Percentiles rank a stretch among this genome's conserved stretches.
These are phyloP conservation scores for Setaria italica DNA, from an alignment of 202 grass and related monocot genomes.

Conservation along the genomic window DNA sequence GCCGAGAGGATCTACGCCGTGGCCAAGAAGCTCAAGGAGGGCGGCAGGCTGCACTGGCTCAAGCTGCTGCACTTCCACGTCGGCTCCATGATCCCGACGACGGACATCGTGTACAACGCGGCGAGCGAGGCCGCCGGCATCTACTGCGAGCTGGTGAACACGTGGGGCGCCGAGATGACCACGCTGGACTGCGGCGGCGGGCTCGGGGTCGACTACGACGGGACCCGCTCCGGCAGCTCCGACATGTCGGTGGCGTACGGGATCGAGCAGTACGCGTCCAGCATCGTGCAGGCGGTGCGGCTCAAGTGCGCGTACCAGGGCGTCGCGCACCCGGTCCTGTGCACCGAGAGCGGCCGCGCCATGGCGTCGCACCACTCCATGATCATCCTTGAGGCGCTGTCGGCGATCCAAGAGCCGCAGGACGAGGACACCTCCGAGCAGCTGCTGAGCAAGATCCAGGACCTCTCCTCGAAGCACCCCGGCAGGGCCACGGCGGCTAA, in stretches of 20 bases:
- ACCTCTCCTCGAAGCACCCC: neutral
- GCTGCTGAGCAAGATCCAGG: slow-evolving; percentile 14
- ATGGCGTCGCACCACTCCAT: slow-evolving; percentile 51
- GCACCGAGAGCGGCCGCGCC: slow-evolving; percentile 50
- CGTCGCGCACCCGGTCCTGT: slow-evolving; percentile 38
- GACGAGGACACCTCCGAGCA: neutral
- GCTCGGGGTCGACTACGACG: slow-evolving; percentile 52
- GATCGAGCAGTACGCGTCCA: slow-evolving; percentile 47
- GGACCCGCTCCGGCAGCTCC: slow-evolving; percentile 35
- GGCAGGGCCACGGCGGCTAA: neutral
- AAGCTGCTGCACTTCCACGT: slow-evolving; percentile 54
- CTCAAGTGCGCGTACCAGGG: slow-evolving; percentile 1
- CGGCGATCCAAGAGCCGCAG: slow-evolving; percentile 34
- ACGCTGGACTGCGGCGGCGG: slow-evolving; percentile 56
- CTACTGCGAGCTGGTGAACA: slow-evolving; percentile 44
- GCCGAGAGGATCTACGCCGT: slow-evolving; percentile 38
- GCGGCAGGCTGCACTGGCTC: slow-evolving; percentile 37
- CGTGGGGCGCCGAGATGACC: slow-evolving; percentile 30
- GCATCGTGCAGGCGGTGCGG: slow-evolving; percentile 43
- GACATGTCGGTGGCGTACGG: slow-evolving; percentile 60
- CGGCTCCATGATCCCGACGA: slow-evolving; percentile 56
- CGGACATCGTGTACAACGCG: neutral
- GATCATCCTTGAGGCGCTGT: slow-evolving; percentile 53
- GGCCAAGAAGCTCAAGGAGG: slow-evolving; percentile 10
- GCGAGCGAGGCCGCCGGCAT: slow-evolving; percentile 44